phyloP scores from a whole-genome alignment of 1,284 basidiomycete genomes.

The Moesziomyces sp. region DNA sequence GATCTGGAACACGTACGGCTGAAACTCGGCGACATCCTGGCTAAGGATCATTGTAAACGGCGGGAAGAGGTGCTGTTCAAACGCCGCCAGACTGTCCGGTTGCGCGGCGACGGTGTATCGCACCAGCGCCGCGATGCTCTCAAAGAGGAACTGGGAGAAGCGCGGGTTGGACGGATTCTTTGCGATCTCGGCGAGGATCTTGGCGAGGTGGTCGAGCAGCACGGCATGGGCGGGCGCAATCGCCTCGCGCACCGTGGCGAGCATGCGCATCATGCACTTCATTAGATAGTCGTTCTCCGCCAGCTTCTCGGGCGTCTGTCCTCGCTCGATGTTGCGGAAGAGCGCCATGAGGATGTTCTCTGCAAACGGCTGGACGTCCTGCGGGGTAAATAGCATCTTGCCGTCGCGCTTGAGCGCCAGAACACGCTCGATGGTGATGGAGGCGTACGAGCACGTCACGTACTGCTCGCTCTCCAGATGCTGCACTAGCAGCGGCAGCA shows the following conservation, averaged over 20 bases:
- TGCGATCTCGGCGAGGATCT: conserved; percentile 85
- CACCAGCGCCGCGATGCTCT: conserved; percentile 90
- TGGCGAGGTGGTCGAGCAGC: conserved; percentile 80
- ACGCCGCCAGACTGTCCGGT: conserved; percentile 76
- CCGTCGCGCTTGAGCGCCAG: conserved; percentile 80
- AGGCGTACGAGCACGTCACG: conserved; percentile 70
- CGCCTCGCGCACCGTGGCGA: conserved; percentile 85
- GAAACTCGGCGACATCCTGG: conserved; percentile 94
- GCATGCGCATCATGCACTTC: conserved; percentile 97
- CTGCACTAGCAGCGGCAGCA: conserved; percentile 85
- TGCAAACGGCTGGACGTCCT: conserved; percentile 86
- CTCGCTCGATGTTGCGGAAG: conserved; percentile 82
- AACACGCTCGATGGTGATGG: conserved; percentile 69
- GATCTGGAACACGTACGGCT: conserved; percentile 97
- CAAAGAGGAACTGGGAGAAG: conserved; percentile 97
- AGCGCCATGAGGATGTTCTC: conserved; percentile 80
- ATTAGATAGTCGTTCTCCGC: conserved; percentile 98
- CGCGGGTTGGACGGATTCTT: conserved; percentile 97
- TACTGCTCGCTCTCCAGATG: conserved; percentile 74
- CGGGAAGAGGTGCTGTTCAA: conserved; percentile 81
- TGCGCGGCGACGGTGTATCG: conserved; percentile 78
- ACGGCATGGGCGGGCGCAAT: conserved; percentile 77
- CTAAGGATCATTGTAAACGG: conserved; percentile 89
- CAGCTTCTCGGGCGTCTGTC: conserved; percentile 88
- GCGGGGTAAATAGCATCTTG: conserved; percentile 77